A percentile compares a stretch with the other conserved stretches of the same genome.
Evolutionary conservation across 345 rosid species (phyloP).

Genomic region (Gossypium arboreum): DNA sequence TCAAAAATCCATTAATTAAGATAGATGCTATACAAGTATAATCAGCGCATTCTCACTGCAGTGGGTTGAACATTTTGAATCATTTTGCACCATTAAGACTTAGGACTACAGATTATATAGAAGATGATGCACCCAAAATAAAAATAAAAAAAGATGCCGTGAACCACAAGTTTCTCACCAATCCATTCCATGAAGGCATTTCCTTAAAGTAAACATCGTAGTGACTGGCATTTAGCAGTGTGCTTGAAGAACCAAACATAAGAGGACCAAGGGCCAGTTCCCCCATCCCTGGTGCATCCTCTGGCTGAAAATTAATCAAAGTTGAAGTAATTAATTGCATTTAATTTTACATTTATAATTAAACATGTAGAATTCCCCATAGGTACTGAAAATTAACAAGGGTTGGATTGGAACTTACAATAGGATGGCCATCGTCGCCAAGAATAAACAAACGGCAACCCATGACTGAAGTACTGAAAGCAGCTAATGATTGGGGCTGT

Average conservation of each 20-base stretch:
- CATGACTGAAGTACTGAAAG: conserved; percentile 91
- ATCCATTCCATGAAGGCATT: conserved; percentile 76
- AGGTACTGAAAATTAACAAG: not conserved
- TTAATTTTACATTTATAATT: not conserved
- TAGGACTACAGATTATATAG: not conserved
- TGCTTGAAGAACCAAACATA: conserved; percentile 81
- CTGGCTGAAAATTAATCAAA: conserved; percentile 48
- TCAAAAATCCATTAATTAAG: not conserved
- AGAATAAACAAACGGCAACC: conserved; percentile 89
- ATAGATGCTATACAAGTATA: not conserved
- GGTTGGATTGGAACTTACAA: conserved; percentile 47
- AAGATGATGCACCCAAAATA: not conserved
- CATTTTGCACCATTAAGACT: not conserved
- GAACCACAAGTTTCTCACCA: conserved; percentile 33
- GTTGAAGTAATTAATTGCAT: conserved; percentile 8
- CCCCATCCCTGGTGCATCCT: conserved; percentile 58
- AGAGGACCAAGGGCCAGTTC: conserved; percentile 81
- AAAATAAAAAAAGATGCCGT: not conserved
- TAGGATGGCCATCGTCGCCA: conserved; percentile 56
- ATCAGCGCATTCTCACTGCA: not conserved
- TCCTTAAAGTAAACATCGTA: conserved; percentile 72
- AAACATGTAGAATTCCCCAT: not conserved
- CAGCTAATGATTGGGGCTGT: conserved; percentile 87
- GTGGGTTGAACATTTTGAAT: not conserved
- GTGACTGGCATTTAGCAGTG: conserved; percentile 74